Evolutionary conservation across 331 rosid species (phyloP).

Genomic region (Stylosanthes scabra): DNA sequence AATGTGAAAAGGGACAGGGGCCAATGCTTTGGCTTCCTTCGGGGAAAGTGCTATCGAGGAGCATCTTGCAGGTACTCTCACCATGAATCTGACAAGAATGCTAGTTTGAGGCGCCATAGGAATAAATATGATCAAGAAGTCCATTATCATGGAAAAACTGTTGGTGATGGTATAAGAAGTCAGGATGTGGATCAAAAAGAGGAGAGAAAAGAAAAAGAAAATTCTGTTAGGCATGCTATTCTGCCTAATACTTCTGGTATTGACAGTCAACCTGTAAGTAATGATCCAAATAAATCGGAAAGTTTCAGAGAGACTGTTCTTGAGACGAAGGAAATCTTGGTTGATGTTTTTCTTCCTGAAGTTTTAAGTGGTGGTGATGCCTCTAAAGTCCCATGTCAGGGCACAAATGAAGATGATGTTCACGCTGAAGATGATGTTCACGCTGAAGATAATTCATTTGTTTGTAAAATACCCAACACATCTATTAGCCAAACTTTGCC

Average conservation of each 20-base stretch:
- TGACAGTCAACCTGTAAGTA: slow-evolving; percentile 37
- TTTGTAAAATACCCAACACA: neutral
- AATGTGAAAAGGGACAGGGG: slow-evolving; percentile 67
- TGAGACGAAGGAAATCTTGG: slow-evolving; percentile 43
- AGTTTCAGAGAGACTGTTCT: slow-evolving; percentile 49
- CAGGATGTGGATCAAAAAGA: slow-evolving; percentile 53
- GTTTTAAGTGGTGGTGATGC: slow-evolving; percentile 41
- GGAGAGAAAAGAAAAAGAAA: slow-evolving; percentile 51
- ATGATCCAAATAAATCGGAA: slow-evolving; percentile 42
- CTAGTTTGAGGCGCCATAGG: slow-evolving; percentile 62
- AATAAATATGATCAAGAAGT: slow-evolving; percentile 60
- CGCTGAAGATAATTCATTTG: slow-evolving; percentile 41
- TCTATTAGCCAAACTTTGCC: slow-evolving; percentile 46
- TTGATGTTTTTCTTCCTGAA: slow-evolving; percentile 45
- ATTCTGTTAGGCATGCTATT: slow-evolving; percentile 36
- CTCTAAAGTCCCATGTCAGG: slow-evolving; percentile 40
- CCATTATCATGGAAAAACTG: slow-evolving; percentile 44
- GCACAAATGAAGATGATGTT: slow-evolving; percentile 43
- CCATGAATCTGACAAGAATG: slow-evolving; percentile 66
- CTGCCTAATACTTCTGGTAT: slow-evolving; percentile 36
- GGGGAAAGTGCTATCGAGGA: slow-evolving; percentile 89
- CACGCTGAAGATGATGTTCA: slow-evolving; percentile 33
- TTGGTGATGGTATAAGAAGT: slow-evolving; percentile 49
- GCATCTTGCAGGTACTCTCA: slow-evolving; percentile 79
- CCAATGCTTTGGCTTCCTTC: slow-evolving; percentile 73